Conservation (phyloP, 306 rosid genomes). For the Cajanus cajan region DNA sequence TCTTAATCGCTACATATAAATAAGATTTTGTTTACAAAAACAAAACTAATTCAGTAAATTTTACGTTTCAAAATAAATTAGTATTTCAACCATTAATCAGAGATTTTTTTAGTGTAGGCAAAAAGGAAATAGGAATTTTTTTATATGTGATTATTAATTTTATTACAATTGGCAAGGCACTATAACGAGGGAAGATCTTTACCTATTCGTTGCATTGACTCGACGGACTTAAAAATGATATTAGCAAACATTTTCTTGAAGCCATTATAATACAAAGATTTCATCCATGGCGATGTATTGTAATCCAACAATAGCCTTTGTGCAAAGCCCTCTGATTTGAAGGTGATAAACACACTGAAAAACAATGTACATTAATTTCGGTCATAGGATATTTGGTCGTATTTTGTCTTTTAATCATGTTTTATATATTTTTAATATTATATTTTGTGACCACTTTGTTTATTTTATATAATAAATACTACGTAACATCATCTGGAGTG, state of each 20-base stretch:
- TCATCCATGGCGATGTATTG: neutral
- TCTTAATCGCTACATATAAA: no score
- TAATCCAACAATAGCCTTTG: neutral
- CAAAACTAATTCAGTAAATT: no score
- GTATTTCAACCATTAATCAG: no score
- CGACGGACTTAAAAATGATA: neutral
- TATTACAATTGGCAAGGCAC: neutral
- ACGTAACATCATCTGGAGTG: no score
- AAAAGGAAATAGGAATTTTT: no score
- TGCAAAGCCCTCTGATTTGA: neutral
- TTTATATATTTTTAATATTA: neutral
- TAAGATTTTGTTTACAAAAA: no score
- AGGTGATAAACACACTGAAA: neutral
- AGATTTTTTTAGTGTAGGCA: no score
- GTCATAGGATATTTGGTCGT: neutral
- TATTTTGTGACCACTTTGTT: neutral
- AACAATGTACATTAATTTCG: neutral
- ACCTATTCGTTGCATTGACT: neutral
- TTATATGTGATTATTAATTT: neutral
- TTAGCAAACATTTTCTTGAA: neutral
- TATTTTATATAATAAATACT: neutral
- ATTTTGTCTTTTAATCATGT: neutral
- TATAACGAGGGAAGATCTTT: no score
- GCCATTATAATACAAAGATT: neutral
- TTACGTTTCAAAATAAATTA: no score